phyloP scores from a whole-genome alignment of 2,329 filamentous ascomycete genomes.

The Penicillium hordei region DNA sequence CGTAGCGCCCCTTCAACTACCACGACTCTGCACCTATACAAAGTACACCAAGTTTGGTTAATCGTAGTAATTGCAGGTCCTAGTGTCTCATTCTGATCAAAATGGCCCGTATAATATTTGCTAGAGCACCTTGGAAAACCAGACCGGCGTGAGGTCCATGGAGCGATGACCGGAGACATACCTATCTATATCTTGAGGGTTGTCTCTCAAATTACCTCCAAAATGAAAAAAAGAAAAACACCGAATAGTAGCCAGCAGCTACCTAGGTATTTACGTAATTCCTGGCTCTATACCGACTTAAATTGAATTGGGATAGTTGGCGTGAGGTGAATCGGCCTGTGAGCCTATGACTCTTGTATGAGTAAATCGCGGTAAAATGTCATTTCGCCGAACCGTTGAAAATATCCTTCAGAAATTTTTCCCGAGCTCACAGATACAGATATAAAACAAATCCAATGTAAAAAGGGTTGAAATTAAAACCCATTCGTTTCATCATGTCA shows the following conservation, averaged over 20 bases:
- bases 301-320: neutral
- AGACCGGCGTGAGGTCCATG: neutral
- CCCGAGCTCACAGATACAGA: neutral
- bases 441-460: neutral
- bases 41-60: neutral
- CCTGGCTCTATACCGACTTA: neutral
- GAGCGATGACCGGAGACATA: neutral
- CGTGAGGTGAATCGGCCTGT: neutral
- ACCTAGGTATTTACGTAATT: too few species aligned
- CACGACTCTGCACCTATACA: neutral
- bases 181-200: neutral
- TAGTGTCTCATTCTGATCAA: neutral
- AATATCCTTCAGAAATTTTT: neutral
- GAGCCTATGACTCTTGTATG: neutral
- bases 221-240: neutral
- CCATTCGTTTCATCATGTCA: conserved; percentile 5
- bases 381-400: conserved; percentile 4
- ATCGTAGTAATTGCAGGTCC: neutral
- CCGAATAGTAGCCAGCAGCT: too few species aligned
- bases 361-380: conserved; percentile 6
- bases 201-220: neutral
- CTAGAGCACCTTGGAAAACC: neutral
- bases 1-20: neutral
- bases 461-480: neutral
- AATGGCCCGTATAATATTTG: neutral